phyloP scores from a whole-genome alignment of 2,329 filamentous ascomycete genomes.

The Pseudocercospora eumusae region DNA sequence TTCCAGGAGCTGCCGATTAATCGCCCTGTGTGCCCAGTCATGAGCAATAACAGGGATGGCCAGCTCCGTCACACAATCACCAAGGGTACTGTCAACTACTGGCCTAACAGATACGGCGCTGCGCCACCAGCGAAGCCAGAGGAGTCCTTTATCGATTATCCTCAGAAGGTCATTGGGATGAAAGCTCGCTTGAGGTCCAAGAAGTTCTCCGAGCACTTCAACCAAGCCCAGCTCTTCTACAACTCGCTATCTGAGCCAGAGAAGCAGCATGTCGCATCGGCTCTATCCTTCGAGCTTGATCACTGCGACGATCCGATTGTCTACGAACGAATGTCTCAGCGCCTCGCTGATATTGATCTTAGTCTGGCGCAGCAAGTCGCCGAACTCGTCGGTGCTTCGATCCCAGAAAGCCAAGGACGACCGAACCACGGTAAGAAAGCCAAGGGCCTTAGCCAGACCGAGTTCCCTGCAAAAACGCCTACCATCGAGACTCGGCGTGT shows the following conservation, averaged over 20 bases:
- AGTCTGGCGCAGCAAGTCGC: slow-evolving; percentile 69
- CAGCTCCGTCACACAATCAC: slow-evolving; percentile 71
- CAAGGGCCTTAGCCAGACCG: slow-evolving; percentile 68
- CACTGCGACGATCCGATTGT: slow-evolving; percentile 79
- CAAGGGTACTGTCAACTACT: slow-evolving; percentile 75
- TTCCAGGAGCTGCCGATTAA: slow-evolving; percentile 79
- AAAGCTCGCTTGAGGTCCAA: slow-evolving; percentile 68
- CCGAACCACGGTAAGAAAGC: slow-evolving; percentile 68
- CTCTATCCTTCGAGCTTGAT: slow-evolving; percentile 71
- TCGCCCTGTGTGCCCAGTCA: slow-evolving; percentile 48
- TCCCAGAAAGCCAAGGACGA: slow-evolving; percentile 55
- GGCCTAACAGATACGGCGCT: slow-evolving; percentile 69
- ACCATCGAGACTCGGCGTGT: slow-evolving; percentile 72
- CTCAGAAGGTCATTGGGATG: slow-evolving; percentile 65
- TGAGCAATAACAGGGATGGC: slow-evolving; percentile 40
- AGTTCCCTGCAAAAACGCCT: slow-evolving; percentile 63
- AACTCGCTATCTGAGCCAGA: slow-evolving; percentile 72
- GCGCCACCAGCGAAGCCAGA: slow-evolving; percentile 62
- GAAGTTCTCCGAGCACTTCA: slow-evolving; percentile 77
- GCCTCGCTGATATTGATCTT: slow-evolving; percentile 72
- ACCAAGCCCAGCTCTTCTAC: slow-evolving; percentile 79
- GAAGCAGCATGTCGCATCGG: slow-evolving; percentile 61
- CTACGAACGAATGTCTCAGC: slow-evolving; percentile 68
- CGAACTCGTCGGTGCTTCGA: slow-evolving; percentile 66
- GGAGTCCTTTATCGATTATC: slow-evolving; percentile 69